Evolutionary conservation across 2,329 filamentous ascomycete species (phyloP), one percentile per base, ranked within the genome.

Genomic region (Drechslerella coelobrocha): DNA sequence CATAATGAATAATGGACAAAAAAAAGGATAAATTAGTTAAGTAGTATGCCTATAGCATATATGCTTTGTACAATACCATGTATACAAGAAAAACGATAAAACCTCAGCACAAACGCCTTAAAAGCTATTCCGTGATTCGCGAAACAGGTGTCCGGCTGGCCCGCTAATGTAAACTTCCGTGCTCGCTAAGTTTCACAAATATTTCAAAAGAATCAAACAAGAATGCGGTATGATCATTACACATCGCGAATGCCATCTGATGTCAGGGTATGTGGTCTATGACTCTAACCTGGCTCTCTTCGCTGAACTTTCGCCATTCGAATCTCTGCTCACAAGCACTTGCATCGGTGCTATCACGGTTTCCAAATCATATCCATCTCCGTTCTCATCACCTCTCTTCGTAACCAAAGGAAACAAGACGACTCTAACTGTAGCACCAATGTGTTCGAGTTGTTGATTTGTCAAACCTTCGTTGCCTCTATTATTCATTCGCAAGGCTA

Each of bases 331-430:
- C 45, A 97, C 86, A 71, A 97, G 85, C 34, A 99, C 94, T 79
- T 97, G 93, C 5, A 95, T 94, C 8, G 93, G 93, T 77, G 89
- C 96, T 47, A 99, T 91, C 50, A 97, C 92, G 73, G 96, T 91
- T 82, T 97, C 92, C 74, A 97, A 92, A 60, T 97, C 91, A 60
- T 92, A 93, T 57, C 89, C 84, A 45, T 76, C 75, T 23, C 92
- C 94, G 41, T 83, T 82, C 78, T 97, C 93, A 76, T 96, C 90
- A 57, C 92, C 93, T 82, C 94, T 95, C 82, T 96, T 96, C 76
- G 97, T 91, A 17, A 99, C 93, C 0, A 97, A 84, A 8, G 95
- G 95, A 83, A 99, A 99, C 41, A 99, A 85, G 1, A 99, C 92
- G 72, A 96, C 86, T 74, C 94, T 90, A 41, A 99, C 92, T 17